These are phyloP conservation scores for Aspergillus diversus DNA, from an alignment of 495 filamentous ascomycete species.

Conservation along the genomic window DNA sequence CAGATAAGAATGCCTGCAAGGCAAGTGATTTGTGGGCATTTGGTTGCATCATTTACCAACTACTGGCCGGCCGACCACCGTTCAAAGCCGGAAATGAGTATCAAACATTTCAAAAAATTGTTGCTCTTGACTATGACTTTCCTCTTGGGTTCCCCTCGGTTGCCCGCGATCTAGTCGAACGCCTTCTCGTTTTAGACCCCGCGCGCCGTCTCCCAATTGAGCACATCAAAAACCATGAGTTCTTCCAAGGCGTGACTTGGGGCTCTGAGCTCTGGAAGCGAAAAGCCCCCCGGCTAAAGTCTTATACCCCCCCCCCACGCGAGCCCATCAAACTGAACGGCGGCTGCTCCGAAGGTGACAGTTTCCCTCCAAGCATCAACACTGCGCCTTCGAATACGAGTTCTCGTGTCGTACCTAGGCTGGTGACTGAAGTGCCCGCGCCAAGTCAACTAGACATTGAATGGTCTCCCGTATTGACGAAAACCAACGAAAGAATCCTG, in stretches of 20 bases:
- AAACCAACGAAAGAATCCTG: constrained; percentile 88
- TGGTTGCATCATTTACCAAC: constrained; percentile 98
- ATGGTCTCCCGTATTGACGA: constrained; percentile 95
- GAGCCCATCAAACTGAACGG: constrained; percentile 87
- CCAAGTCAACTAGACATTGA: constrained; percentile 97
- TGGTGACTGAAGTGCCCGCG: constrained; percentile 94
- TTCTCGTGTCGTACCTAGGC: constrained; percentile 67
- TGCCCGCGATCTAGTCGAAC: constrained; percentile 89
- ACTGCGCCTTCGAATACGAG: constrained; percentile 52
- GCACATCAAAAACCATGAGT: constrained; percentile 96
- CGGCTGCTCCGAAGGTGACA: constrained; percentile 36
- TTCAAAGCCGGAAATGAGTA: constrained; percentile 99
- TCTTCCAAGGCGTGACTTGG: constrained; percentile 90
- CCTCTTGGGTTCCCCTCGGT: constrained; percentile 86
- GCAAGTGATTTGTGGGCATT: constrained; percentile 98
- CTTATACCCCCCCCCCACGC: constrained; percentile 78
- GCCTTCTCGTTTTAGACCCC: constrained; percentile 89
- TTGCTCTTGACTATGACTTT: constrained; percentile 90
- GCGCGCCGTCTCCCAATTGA: constrained; percentile 86
- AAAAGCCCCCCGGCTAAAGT: constrained; percentile 86
- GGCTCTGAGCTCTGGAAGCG: constrained; percentile 86
- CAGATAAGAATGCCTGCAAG: constrained; percentile 95
- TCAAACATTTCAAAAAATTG: constrained; percentile 97
- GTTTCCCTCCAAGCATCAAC: constrained; percentile 53
- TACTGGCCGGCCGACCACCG: constrained; percentile 88